These are phyloP conservation scores for Lipomyces starkeyi DNA, from an alignment of 805 yeast genomes.

Conservation along the genomic window DNA sequence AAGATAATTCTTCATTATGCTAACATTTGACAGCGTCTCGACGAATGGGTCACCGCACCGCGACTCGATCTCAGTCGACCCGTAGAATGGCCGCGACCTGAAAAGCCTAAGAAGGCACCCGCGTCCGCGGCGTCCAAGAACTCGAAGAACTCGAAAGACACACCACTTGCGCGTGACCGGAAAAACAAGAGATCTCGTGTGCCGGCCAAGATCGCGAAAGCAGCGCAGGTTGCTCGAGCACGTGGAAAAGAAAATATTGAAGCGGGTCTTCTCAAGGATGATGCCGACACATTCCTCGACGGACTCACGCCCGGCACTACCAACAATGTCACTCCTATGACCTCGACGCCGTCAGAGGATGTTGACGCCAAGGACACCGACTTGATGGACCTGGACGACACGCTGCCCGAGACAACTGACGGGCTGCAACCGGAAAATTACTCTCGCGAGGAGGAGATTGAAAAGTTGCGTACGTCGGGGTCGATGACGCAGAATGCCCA, in stretches of 20 bases:
- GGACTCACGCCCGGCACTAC: not conserved
- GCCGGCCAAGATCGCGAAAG: conserved; percentile 42
- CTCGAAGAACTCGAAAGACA: conserved; percentile 19
- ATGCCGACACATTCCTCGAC: not conserved
- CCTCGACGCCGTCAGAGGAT: conserved; percentile 19
- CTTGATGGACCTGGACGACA: conserved; percentile 81
- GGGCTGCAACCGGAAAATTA: conserved; percentile 62
- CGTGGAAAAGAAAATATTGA: conserved; percentile 44
- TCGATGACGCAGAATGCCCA: conserved; percentile 91
- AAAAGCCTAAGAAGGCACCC: conserved; percentile 54
- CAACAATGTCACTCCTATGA: conserved; percentile 26
- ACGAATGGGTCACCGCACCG: conserved; percentile 85
- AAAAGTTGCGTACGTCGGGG: conserved; percentile 90
- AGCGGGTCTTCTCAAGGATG: conserved; percentile 18
- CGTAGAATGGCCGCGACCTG: conserved; percentile 71
- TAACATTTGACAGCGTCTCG: conserved; percentile 61
- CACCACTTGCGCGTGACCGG: conserved; percentile 28
- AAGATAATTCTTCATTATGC: not conserved
- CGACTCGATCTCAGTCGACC: conserved; percentile 76
- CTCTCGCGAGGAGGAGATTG: conserved; percentile 88
- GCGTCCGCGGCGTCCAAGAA: conserved; percentile 39
- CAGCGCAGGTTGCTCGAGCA: conserved; percentile 47
- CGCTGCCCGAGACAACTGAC: conserved; percentile 76
- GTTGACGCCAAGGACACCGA: conserved; percentile 52
- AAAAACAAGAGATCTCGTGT: conserved; percentile 29